A percentile compares a stretch with the other conserved stretches of the same genome.
Evolutionary conservation across 192 early-diverging fungal genomes (phyloP).

Genomic region (Coemansia sp.): DNA sequence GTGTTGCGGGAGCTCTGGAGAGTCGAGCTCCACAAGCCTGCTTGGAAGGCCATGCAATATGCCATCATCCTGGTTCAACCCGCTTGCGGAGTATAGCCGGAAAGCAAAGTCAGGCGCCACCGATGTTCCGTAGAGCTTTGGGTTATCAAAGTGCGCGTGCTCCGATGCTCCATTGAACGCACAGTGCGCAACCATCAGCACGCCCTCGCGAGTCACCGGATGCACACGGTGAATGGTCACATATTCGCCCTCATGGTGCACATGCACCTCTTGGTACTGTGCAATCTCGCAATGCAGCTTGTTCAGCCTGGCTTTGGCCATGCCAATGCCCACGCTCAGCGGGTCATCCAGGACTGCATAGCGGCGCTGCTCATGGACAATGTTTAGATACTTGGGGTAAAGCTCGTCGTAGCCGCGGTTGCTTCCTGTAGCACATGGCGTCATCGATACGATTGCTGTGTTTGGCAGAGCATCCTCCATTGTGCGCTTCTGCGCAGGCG

Average conservation of each 20-base stretch:
- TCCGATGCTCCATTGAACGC: conserved; percentile 69
- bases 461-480: conserved; percentile 92
- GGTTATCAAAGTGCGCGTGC: conserved; percentile 53
- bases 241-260: conserved; percentile 94
- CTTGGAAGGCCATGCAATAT: conserved; percentile 64
- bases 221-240: conserved; percentile 93
- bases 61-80: conserved; percentile 29
- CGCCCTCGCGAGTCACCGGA: conserved; percentile 88
- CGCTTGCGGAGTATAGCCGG: conserved; percentile 39
- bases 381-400: conserved; percentile 83
- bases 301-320: conserved; percentile 72
- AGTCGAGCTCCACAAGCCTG: conserved; percentile 55
- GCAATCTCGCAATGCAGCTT: conserved; percentile 83
- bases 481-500: conserved; percentile 87
- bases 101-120: conserved; percentile 62
- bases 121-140: conserved; percentile 62
- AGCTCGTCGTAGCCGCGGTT: conserved; percentile 98
- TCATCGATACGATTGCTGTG: conserved; percentile 87
- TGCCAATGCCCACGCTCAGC: conserved; percentile 61
- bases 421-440: conserved; percentile 89
- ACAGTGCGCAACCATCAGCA: conserved; percentile 85
- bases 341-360: conserved; percentile 70
- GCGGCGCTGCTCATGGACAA: conserved; percentile 83
- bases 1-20: conserved; percentile 52
- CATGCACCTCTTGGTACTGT: conserved; percentile 87